Base-by-base conservation (phyloP, 805 yeast species). In the Ogataea corticis region DNA sequence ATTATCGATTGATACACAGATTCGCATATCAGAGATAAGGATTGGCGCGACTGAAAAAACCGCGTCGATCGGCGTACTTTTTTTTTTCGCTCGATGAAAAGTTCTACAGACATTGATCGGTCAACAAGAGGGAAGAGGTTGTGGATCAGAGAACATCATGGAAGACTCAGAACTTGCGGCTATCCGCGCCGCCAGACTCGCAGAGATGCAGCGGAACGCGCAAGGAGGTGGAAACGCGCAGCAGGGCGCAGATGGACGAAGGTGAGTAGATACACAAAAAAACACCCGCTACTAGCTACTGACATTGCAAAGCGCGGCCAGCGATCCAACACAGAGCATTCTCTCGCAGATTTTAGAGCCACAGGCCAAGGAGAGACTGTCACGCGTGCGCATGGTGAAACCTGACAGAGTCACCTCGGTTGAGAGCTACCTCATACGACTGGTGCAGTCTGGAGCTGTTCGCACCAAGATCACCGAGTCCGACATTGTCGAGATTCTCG, bases 381-480 rank as follows among this genome's bases (percentile, higher is more conserved):
- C 91, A 15, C 74, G 99, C 47, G 95, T 92, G 15, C 72, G 89
- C 23, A 77, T 94, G 62, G 99, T 92, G 35, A 80, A 91, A 59
- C 95, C 95, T 2, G 98, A 94, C 42, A 74, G 97, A 45, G 98
- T 96, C 1, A 76, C 78, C 41, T 87, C 90, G 2, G 97, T 90
- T 12, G 97, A 92, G 58, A 82, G 83, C 50, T 81, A 92, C 56
- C 69, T 92, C 36, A 68, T 85, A 21, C 80, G 82, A 55, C 68
- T 92, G 63, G 86, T 83, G 7, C 80, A 82, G 49, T 75, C 85
- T 53, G 97, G 97, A 2, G 88, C 85, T 48, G 69, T 92, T 29
- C 71, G 79, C 43, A 75, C 82, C 49, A 87, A 88, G 62, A 71
- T 92, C n/a, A 72, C 76, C 7, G 98, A 94, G 62, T 74, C 77